These are phyloP conservation scores for Starmerella tilneyi DNA, from an alignment of 805 yeast genomes.

Conservation along the genomic window DNA sequence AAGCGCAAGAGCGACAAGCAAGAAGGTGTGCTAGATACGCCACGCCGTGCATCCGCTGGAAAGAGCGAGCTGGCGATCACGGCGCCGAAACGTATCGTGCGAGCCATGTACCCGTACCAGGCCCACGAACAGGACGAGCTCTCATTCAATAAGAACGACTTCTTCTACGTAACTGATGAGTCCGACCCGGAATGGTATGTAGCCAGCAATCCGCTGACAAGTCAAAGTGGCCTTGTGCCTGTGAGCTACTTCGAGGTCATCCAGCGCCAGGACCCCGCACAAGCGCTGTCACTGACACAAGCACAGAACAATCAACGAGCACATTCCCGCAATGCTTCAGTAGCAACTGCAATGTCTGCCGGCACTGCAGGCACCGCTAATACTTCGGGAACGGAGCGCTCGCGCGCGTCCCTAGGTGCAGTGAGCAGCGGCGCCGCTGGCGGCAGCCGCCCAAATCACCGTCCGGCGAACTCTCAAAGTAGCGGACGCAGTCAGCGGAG, in stretches of 20 bases:
- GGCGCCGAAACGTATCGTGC: constrained; percentile 73
- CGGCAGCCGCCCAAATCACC: constrained; percentile 5
- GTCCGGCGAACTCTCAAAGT: constrained; percentile 4
- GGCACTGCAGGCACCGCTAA: background rate
- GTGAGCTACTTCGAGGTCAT: constrained; percentile 71
- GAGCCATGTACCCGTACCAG: constrained; percentile 64
- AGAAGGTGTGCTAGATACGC: background rate
- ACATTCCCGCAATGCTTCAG: constrained; percentile 18
- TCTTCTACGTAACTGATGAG: constrained; percentile 65
- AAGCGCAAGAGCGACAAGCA: constrained; percentile 17
- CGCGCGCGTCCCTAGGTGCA: too few relatives aligned
- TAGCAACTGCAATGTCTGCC: background rate
- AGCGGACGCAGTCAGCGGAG: constrained; percentile 3
- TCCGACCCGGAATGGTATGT: constrained; percentile 64
- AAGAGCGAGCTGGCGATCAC: constrained; percentile 29
- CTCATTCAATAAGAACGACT: constrained; percentile 70
- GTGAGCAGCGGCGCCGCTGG: constrained; percentile 10
- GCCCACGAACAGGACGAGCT: constrained; percentile 78
- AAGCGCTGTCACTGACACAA: constrained; percentile 28
- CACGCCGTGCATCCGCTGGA: constrained; percentile 13
- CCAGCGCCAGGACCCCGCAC: constrained; percentile 28
- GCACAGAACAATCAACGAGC: constrained; percentile 17
- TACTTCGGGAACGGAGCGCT: background rate
- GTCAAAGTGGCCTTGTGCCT: constrained; percentile 78
- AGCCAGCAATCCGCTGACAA: constrained; percentile 76